phyloP scores from a whole-genome alignment of 2,329 filamentous ascomycete species.

The Sporothrix mexicana region DNA sequence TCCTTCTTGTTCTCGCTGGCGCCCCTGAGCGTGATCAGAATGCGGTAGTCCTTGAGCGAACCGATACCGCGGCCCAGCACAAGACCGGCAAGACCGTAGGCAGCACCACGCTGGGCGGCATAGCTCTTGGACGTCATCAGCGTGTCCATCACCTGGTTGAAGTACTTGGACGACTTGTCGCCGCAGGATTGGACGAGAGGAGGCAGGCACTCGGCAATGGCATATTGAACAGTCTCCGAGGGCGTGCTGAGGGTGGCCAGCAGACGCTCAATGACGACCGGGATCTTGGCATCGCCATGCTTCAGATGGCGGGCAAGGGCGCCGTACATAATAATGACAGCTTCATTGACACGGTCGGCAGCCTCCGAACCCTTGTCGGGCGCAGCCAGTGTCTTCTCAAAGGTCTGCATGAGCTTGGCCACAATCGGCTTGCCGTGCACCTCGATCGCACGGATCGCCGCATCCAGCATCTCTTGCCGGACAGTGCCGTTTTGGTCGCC shows the following conservation, averaged over 20 bases:
- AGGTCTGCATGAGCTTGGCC: slow-evolving; percentile 88
- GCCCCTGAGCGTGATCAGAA: slow-evolving; percentile 79
- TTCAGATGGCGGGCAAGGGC: slow-evolving; percentile 87
- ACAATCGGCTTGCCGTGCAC: slow-evolving; percentile 81
- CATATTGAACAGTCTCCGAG: slow-evolving; percentile 95
- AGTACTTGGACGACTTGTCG: slow-evolving; percentile 78
- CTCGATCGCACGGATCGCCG: slow-evolving; percentile 80
- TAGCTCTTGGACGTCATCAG: slow-evolving; percentile 90
- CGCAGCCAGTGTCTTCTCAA: slow-evolving; percentile 85
- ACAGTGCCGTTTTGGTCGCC: slow-evolving; percentile 80
- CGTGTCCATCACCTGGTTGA: slow-evolving; percentile 79
- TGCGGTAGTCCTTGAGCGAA: slow-evolving; percentile 80
- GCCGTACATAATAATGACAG: slow-evolving; percentile 96
- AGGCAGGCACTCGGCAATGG: slow-evolving; percentile 90
- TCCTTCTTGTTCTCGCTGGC: slow-evolving; percentile 97
- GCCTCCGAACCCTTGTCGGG: slow-evolving; percentile 81
- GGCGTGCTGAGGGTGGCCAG: slow-evolving; percentile 89
- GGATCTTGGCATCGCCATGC: slow-evolving; percentile 83
- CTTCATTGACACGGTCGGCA: slow-evolving; percentile 91
- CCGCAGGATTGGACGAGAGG: slow-evolving; percentile 83
- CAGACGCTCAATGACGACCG: slow-evolving; percentile 84
- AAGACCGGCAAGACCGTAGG: slow-evolving; percentile 91
- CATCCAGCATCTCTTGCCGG: slow-evolving; percentile 88
- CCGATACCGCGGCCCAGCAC: slow-evolving; percentile 86
- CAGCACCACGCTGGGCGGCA: slow-evolving; percentile 88